phyloP scores from a whole-genome alignment of 1,139 yeast genomes.

The Pneumocystis canis region DNA sequence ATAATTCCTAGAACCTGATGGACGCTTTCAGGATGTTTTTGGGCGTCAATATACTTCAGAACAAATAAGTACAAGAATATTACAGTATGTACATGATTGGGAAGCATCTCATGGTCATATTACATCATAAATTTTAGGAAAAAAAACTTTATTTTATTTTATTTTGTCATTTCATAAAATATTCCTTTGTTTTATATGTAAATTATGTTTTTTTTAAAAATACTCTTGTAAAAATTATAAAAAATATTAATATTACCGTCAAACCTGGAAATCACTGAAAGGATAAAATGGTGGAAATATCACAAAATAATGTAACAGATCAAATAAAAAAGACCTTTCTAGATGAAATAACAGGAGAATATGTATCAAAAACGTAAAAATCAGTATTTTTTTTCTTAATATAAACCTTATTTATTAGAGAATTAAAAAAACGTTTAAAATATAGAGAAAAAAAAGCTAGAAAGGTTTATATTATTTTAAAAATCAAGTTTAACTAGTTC shows the following conservation, averaged over 20 bases:
- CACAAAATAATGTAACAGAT: conserved; percentile 44
- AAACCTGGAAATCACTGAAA: not conserved
- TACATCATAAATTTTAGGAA: not conserved
- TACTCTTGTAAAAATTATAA: not conserved
- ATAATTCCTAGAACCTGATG: conserved; percentile 55
- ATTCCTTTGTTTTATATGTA: not conserved
- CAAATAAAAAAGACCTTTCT: conserved; percentile 72
- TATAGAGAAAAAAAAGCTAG: conserved; percentile 73
- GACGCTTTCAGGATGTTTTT: conserved; percentile 81
- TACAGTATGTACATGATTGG: conserved; percentile 62
- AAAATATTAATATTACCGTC: not conserved
- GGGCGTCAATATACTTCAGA: conserved; percentile 78
- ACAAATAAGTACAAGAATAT: conserved; percentile 66
- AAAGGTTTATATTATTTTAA: conserved; percentile 24
- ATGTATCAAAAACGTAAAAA: conserved; percentile 61
- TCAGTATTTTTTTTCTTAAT: not conserved
- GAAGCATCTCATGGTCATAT: conserved; percentile 19
- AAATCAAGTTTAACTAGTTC: conserved; percentile 30
- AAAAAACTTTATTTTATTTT: not conserved
- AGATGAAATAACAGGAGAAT: conserved; percentile 92
- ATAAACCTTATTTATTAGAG: conserved; percentile 22
- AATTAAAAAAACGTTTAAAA: conserved; percentile 91
- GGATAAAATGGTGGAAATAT: not conserved
- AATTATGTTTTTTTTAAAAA: not conserved
- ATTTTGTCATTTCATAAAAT: too few relatives aligned